phyloP scores from a whole-genome alignment of 164 flowering plant genomes.

The Cinnamomum micranthum region DNA sequence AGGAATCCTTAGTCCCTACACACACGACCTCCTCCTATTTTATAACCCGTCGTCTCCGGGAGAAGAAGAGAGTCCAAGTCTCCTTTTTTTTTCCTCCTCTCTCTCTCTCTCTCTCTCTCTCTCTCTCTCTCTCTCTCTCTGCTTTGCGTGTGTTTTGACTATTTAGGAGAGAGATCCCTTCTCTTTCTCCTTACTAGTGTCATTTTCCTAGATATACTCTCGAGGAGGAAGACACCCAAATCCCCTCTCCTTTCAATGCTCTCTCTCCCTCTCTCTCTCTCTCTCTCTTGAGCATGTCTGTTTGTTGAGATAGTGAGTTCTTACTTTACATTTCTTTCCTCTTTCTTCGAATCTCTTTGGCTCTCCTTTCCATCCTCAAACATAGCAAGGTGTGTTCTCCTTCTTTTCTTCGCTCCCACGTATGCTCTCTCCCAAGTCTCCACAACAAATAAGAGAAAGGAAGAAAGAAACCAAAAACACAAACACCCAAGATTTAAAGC shows the following conservation, averaged over 20 bases:
- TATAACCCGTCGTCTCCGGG: constrained; percentile 66
- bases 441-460: neutral
- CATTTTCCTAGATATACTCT: constrained; percentile 74
- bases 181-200: constrained; percentile 30
- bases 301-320: constrained; percentile 21
- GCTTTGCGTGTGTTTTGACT: constrained; percentile 31
- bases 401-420: neutral
- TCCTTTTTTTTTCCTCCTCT: constrained; percentile 12
- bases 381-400: constrained; percentile 4
- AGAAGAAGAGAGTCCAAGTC: constrained; percentile 22
- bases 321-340: neutral
- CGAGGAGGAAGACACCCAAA: constrained; percentile 31
- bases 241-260: constrained; percentile 23
- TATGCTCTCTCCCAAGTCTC: neutral
- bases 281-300: constrained; percentile 28
- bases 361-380: constrained; percentile 5
- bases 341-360: neutral
- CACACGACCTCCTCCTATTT: constrained; percentile 22
- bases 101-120: neutral
- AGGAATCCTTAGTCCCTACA: constrained; percentile 34
- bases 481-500: neutral
- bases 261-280: constrained; percentile 8
- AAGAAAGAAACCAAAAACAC: neutral
- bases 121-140: neutral
- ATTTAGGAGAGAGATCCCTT: constrained; percentile 25